Base-by-base conservation (phyloP, 2,329 filamentous ascomycete genomes). In the Penicillium sp. region DNA sequence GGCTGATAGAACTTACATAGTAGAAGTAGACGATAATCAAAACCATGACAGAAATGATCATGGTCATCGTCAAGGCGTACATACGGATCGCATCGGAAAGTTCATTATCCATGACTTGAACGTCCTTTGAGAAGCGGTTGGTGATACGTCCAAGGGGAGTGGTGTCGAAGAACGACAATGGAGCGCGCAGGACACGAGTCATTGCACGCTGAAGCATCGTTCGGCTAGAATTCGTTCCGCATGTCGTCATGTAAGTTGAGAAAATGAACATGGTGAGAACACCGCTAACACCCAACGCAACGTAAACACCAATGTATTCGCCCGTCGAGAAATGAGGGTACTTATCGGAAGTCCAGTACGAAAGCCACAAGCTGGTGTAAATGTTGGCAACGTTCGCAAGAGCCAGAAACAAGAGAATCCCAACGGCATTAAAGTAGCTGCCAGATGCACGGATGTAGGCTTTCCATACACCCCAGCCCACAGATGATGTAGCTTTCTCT, bases 101-200 rank as follows among this genome's bases (percentile, higher is more conserved):
- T 55, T 87, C 90, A 72, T 96, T 96, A 76, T 97, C 94, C 91
- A 97, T 95, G 54, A 94, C 90, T 68, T 97, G 91, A 40, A 97
- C 89, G 68, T 99, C 94, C 64, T 93, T 89, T 29, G 91, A 95
- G 75, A 97, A 97, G 15, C 94, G 89, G 72, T 97, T 97, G 22
- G 92, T 96, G 71, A 97, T 97, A 35, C 93, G 88, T 20, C 94
- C 94, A 1, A 97, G 82, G 0, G 94, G 94, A 0, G 94, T 97
- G 0, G 94, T 97, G 67, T 99, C 94, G 76, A 97, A 97, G 77
- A 97, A 97, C 4, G 89, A 89, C 91, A 88, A 87, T 1, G 86
- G 86, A 3, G 86, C 85, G 45, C 85, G 78, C 8, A 88, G 72
- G 1, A 94, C 90, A 15, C 89, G 83, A 8, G 81, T 85, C 66